phyloP scores from a whole-genome alignment of 106 monocot genomes.

The Alisma plantagoaquatica region DNA sequence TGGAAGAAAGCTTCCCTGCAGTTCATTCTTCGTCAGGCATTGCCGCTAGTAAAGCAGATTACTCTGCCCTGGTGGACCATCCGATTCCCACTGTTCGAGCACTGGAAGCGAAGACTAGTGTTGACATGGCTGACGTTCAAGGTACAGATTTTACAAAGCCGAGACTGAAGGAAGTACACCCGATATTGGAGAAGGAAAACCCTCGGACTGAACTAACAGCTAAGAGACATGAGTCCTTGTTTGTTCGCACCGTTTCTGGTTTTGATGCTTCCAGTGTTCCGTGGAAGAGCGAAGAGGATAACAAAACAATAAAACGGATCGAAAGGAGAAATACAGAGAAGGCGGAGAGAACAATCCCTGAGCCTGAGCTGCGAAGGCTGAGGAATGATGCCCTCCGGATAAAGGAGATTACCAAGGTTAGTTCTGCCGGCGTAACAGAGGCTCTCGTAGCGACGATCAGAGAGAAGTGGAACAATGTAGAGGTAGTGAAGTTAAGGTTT shows the following conservation, averaged over 20 bases:
- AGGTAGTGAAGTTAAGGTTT: slow-evolving; percentile 79
- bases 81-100: neutral
- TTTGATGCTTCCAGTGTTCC: slow-evolving; percentile 17
- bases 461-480: slow-evolving; percentile 62
- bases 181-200: slow-evolving; percentile 9
- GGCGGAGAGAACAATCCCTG: slow-evolving; percentile 83
- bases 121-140: no score
- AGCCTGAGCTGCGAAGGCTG: slow-evolving; percentile 61
- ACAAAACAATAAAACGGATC: neutral
- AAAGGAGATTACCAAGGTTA: slow-evolving; percentile 88
- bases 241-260: slow-evolving; percentile 1
- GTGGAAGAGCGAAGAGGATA: slow-evolving; percentile 37
- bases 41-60: neutral
- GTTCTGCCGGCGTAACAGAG: slow-evolving; percentile 70
- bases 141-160: neutral
- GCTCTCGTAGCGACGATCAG: slow-evolving; percentile 61
- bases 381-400: slow-evolving; percentile 69
- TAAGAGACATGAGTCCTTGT: neutral
- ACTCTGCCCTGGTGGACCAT: neutral
- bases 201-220: neutral
- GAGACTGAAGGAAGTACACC: neutral
- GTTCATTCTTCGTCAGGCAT: neutral
- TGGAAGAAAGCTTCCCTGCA: neutral
- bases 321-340: slow-evolving; percentile 64
- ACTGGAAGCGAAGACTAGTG: neutral